Conservation (phyloP, 768 basidiomycete genomes). For the Pleurotus citrinopileatus region DNA sequence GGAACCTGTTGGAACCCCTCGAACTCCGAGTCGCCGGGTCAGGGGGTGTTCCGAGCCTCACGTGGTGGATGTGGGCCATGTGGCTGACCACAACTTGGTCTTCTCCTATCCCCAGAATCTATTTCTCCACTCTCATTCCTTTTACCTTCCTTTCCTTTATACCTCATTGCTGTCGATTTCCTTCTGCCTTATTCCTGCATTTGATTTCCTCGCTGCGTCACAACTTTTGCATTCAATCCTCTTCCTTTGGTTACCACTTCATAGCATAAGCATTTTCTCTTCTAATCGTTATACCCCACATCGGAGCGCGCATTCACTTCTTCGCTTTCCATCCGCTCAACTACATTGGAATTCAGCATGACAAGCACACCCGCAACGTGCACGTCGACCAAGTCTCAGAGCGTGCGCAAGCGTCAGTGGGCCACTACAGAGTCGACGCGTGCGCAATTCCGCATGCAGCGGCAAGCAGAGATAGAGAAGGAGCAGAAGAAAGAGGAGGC, state of each 20-base stretch:
- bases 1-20: too few species aligned
- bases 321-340: neutral
- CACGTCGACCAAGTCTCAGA: neutral
- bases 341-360: neutral
- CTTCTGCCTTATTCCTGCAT: neutral
- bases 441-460: conserved; percentile 1
- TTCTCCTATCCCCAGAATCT: neutral
- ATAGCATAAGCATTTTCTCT: too few species aligned
- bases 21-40: too few species aligned
- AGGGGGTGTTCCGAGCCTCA: too few species aligned
- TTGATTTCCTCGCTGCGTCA: neutral
- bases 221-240: neutral
- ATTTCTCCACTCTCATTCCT: neutral
- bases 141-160: neutral
- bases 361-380: neutral
- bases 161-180: neutral
- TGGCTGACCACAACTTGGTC: too few species aligned
- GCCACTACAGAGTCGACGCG: neutral
- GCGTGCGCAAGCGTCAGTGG: neutral
- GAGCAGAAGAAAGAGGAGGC: conserved; percentile 8
- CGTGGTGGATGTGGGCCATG: too few species aligned
- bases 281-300: too few species aligned
- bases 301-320: neutral
- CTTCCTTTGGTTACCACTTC: too few species aligned
- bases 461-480: conserved; percentile 8